Conservation (phyloP, 2,329 filamentous ascomycete genomes). For the Neofusicoccum laricinum region DNA sequence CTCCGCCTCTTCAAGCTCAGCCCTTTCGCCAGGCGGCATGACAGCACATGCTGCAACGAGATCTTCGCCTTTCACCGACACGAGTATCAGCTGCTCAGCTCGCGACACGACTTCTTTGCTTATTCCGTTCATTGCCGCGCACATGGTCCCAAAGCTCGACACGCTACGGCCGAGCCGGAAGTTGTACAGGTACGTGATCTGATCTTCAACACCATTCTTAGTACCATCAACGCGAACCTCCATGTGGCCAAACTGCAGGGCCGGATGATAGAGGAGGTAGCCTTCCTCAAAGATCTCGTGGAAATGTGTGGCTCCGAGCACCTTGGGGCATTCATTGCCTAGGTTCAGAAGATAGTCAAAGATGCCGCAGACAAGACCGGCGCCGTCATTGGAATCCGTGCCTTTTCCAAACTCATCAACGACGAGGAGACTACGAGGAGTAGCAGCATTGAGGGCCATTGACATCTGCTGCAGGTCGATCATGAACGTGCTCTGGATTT, state of each 20-base stretch:
- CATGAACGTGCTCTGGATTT: constrained; percentile 66
- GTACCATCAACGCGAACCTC: constrained; percentile 60
- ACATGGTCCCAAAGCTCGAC: constrained; percentile 80
- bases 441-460: constrained; percentile 71
- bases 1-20: constrained; percentile 65
- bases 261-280: constrained; percentile 51
- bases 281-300: constrained; percentile 70
- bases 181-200: constrained; percentile 73
- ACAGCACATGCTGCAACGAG: constrained; percentile 69
- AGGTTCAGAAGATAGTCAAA: constrained; percentile 56
- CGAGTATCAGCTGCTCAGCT: constrained; percentile 68
- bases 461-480: constrained; percentile 87
- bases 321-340: constrained; percentile 53
- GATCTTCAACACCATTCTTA: constrained; percentile 53
- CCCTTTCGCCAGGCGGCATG: constrained; percentile 61
- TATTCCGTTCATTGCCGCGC: constrained; percentile 84
- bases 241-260: constrained; percentile 67
- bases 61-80: constrained; percentile 72
- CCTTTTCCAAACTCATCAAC: constrained; percentile 88
- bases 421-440: constrained; percentile 74
- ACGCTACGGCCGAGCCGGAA: constrained; percentile 63
- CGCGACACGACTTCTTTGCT: constrained; percentile 68
- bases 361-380: constrained; percentile 61
- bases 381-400: constrained; percentile 62
- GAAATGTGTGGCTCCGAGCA: constrained; percentile 62